Percentiles rank a stretch among this genome's conserved stretches.
phyloP scores from a whole-genome alignment of 2,329 filamentous ascomycete genomes.

The Grosmannia clavigera region DNA sequence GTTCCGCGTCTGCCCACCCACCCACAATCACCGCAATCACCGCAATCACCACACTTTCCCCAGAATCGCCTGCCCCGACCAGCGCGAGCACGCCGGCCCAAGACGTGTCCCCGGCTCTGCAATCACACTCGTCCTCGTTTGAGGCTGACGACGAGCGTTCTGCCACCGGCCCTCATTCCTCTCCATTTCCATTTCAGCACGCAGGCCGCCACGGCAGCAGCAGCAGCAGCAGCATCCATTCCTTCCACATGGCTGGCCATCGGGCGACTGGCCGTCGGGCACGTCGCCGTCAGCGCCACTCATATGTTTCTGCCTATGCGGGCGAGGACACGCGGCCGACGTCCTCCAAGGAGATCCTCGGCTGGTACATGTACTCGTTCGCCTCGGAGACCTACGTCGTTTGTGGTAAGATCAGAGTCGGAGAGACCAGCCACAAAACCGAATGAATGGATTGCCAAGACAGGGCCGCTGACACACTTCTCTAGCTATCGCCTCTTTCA shows the following conservation, averaged over 20 bases:
- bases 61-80: neutral
- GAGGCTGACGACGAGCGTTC: constrained; percentile 61
- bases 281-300: constrained; percentile 15
- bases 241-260: constrained; percentile 2
- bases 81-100: neutral
- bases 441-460: neutral
- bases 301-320: constrained; percentile 39
- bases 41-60: neutral
- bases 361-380: constrained; percentile 96
- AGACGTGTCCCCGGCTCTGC: constrained; percentile 30
- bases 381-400: constrained; percentile 94
- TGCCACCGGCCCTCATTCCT: constrained; percentile 12
- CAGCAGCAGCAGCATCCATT: neutral
- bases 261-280: neutral
- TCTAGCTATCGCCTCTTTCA: constrained; percentile 56
- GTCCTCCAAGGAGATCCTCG: constrained; percentile 72
- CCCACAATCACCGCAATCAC: neutral
- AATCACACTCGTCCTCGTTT: constrained; percentile 50
- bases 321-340: constrained; percentile 86
- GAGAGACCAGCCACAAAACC: neutral
- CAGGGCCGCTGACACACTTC: no score
- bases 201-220: neutral
- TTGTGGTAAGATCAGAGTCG: constrained; percentile 51
- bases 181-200: neutral
- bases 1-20: neutral